Percentiles rank a stretch among this genome's conserved stretches.
These are phyloP conservation scores for Lentinula aciculospora DNA, from an alignment of 768 basidiomycete genomes.

Conservation along the genomic window DNA sequence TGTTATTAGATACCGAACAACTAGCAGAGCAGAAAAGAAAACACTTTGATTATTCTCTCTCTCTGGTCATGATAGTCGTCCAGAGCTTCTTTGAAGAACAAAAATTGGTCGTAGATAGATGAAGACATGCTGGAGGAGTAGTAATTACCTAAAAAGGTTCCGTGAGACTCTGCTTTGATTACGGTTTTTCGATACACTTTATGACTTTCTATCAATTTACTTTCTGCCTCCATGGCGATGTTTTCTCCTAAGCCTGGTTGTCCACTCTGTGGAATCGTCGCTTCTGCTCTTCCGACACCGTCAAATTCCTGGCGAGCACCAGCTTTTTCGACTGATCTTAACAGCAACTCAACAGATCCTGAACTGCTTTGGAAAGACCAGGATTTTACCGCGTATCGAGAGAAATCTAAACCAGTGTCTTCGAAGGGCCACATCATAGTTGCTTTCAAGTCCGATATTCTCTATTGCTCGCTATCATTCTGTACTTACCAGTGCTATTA, in stretches of 20 bases:
- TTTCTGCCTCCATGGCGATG: constrained; percentile 29
- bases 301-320: constrained; percentile 40
- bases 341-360: constrained; percentile 33
- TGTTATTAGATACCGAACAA: neutral
- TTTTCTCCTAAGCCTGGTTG: constrained; percentile 66
- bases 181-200: neutral
- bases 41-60: constrained; percentile 87
- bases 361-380: constrained; percentile 74
- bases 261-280: constrained; percentile 71
- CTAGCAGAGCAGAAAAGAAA: constrained; percentile 6
- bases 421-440: constrained; percentile 65
- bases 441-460: constrained; percentile 62
- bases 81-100: constrained; percentile 61
- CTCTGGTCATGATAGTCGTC: constrained; percentile 84
- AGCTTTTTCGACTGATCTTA: constrained; percentile 29
- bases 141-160: constrained; percentile 9
- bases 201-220: neutral
- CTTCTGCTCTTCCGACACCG: constrained; percentile 42
- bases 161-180: constrained; percentile 1
- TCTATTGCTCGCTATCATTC: constrained; percentile 10
- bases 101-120: constrained; percentile 36
- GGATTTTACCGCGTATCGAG: constrained; percentile 71
- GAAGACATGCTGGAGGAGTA: constrained; percentile 9
- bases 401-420: constrained; percentile 67
- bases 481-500: constrained; percentile 18